Base-by-base conservation (phyloP, 1,284 basidiomycete genomes). In the Cutaneotrichosporon spelunceum region DNA sequence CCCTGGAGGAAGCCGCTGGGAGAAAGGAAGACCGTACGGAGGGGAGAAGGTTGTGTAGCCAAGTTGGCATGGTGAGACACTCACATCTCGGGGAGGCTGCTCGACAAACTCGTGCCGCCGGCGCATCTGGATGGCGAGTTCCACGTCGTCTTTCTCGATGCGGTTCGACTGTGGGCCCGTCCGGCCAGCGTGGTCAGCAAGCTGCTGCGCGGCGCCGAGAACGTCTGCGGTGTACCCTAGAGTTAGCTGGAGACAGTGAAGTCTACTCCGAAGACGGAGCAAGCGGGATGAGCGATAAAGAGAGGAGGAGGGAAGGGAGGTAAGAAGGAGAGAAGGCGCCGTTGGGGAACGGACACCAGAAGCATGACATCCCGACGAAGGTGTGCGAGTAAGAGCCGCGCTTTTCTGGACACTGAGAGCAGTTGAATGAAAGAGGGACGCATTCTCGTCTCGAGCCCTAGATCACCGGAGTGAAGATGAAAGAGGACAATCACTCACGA, bases 81-180 rank as follows among this genome's bases (percentile, higher is more conserved):
- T 70, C 68, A 96, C 95, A 85, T 98, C 96, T 79, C 98, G 93
- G 0, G 94, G 93, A 23, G 96, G 88, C 14, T 92, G 85, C 29
- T 92, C 91, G 30, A 90, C 92, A 76, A 95, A 91, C 76, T 93
- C 91, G 87, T 93, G 93, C 54, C 94, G 93, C 16, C 95, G 91
- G 58, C 93, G 85, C 27, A 91, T 89, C 77, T 96, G 93, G 23
- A 98, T 90, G 1, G 94, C 93, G 50, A 99, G 82, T 24, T 89
- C 86, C 44, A 96, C 83, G 78, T 99, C 96, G 62, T 97, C 92
- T 80, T 91, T 86, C 66, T 94, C 90, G 52, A 94, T 83, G 77
- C 88, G 90, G 60, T 87, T 87, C 1, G 86, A 78, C n/a, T 68
- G 65, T 4, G 67, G 47, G 14, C 68, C 70, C 3, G 66, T 49